phyloP scores from a whole-genome alignment of 331 rosid genomes.

The Pyracantha coccinea region DNA sequence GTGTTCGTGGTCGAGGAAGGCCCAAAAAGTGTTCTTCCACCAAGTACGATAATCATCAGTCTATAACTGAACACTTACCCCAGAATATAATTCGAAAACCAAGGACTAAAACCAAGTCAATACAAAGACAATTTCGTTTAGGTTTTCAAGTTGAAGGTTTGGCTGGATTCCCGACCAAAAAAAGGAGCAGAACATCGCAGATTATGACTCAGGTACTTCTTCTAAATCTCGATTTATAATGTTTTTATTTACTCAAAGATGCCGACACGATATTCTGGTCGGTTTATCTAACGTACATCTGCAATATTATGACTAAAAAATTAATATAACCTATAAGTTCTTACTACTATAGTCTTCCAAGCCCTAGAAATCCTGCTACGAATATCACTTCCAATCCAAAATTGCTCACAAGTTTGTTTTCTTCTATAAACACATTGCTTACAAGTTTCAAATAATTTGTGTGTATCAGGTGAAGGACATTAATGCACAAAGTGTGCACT shows the following conservation, averaged over 20 bases:
- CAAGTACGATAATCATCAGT: neutral
- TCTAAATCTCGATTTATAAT: neutral
- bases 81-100: neutral
- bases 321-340: neutral
- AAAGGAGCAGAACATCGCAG: neutral
- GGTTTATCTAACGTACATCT: no score
- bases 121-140: neutral
- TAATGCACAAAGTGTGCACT: neutral
- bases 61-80: neutral
- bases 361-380: neutral
- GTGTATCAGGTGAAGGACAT: neutral
- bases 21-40: neutral
- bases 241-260: no score
- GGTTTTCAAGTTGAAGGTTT: neutral
- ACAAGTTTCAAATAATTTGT: neutral
- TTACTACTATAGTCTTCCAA: neutral
- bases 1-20: neutral
- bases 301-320: neutral
- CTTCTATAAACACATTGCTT: neutral
- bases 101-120: neutral
- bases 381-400: neutral
- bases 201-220: neutral
- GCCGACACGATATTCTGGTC: accelerated
- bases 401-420: no score
- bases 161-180: neutral